These are phyloP conservation scores for Leptomonas seymouri DNA, from an alignment of 208 protist species.

Conservation along the genomic window DNA sequence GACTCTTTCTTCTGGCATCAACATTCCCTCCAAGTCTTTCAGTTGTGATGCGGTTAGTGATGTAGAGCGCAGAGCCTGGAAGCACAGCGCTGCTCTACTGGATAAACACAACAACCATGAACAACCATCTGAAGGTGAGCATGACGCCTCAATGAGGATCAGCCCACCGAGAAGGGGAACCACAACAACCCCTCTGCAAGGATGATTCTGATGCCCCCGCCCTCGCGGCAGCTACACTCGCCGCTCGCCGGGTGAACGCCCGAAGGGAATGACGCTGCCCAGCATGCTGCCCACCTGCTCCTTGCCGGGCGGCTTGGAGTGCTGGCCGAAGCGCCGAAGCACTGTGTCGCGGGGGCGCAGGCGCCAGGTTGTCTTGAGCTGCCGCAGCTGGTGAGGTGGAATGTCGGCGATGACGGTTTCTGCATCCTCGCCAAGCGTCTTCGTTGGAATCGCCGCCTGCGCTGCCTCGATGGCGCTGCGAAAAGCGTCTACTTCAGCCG, in stretches of 20 bases:
- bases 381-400: conserved; percentile 70
- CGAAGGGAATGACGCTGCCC: conserved; percentile 82
- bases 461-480: conserved; percentile 23
- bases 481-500: conserved; percentile 38
- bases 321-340: conserved; percentile 78
- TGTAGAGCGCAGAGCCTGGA: no score
- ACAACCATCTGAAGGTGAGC: no score
- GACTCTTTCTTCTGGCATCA: no score
- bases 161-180: no score
- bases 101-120: no score
- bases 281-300: conserved; percentile 75
- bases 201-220: no score
- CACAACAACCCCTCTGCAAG: no score
- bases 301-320: conserved; percentile 41
- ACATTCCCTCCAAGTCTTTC: no score
- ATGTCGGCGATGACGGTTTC: conserved; percentile 47
- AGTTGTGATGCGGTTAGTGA: no score
- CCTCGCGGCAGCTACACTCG: conserved; percentile 32
- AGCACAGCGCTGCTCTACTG: no score
- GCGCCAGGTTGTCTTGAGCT: conserved; percentile 67
- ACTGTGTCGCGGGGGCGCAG: conserved; percentile 76
- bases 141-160: no score
- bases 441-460: conserved; percentile 18
- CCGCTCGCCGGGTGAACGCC: conserved; percentile 71
- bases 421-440: conserved; percentile 46